Base-by-base conservation (phyloP, 2,329 filamentous ascomycete genomes). In the Talaromyces funiculosus region DNA sequence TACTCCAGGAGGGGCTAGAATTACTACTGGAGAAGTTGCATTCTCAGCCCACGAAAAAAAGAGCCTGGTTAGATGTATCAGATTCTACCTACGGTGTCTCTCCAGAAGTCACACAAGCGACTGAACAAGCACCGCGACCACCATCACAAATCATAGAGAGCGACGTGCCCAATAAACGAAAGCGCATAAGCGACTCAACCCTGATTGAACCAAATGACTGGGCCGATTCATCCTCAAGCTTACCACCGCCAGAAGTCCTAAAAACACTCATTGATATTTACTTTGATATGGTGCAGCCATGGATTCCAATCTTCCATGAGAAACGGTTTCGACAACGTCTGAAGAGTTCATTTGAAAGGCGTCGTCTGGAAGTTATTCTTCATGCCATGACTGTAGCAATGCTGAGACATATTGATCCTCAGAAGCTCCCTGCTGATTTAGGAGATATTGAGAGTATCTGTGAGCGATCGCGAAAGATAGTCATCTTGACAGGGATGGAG, bases 211-310 rank as follows among this genome's bases (percentile, higher is more conserved):
- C 40, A 12, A 14, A 42, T 22, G 18, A 42, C 40, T 42, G 18
- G 40, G n/a, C 18, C 18, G 12, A 42, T 12, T 22, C 5, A 42
- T 42, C 40, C n/a, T 22, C 40, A 42, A 42, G 9, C 18, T 18
- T 42, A 7, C 40, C 18, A 14, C 40, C 40, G 40, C 40, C 12
- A 22, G 40, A 42, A 12, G 9, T 42, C 12, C 18, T 42, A 12
- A 22, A 72, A 4, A 67, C 69, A 4, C 68, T 75, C 12, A 66
- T 78, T 1, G 67, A 78, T 4, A 70, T 71, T 4, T 74, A 78
- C 60, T 78, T 78, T 60, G 64, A 66, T 5, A 58, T 69, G n/a
- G 69, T 77, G 4, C 76, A 78, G 40, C 76, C 76, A 8, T 78
- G 75, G 72, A 75, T 76, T 7, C 74, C 74, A 0, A 74, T 77